Evolutionary conservation across 2,329 filamentous ascomycete species (phyloP).

Genomic region (Penicillium sp.): DNA sequence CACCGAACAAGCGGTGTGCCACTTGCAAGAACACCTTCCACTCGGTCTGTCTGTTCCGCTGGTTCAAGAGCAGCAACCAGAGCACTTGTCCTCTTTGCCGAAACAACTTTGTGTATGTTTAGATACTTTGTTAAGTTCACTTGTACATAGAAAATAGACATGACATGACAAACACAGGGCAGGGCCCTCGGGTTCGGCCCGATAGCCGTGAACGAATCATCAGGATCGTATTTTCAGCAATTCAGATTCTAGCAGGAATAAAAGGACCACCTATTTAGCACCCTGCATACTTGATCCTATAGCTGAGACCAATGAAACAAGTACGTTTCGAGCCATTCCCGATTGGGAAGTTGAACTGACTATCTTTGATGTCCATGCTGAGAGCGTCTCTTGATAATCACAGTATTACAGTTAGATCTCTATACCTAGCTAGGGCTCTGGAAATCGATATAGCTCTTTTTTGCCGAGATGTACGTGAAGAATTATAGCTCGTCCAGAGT

Average conservation of each 20-base stretch:
- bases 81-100: conserved; percentile 88
- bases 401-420: neutral
- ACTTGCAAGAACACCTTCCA: conserved; percentile 96
- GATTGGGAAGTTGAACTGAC: neutral
- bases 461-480: neutral
- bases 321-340: neutral
- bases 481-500: neutral
- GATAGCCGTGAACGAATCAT: neutral
- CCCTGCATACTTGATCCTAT: neutral
- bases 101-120: conserved; percentile 65
- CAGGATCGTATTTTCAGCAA: neutral
- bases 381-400: neutral
- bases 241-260: neutral
- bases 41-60: conserved; percentile 79
- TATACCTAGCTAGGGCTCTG: neutral
- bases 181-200: neutral
- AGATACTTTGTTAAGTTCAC: neutral
- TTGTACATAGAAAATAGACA: conserved; percentile 14
- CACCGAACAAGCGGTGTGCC: conserved; percentile 81
- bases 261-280: neutral
- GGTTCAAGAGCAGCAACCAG: conserved; percentile 89
- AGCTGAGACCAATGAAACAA: neutral
- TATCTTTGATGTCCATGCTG: neutral
- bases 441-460: neutral
- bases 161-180: conserved; percentile 2